Percentiles rank a stretch among this genome's conserved stretches.
Evolutionary conservation across 1,284 basidiomycete genomes (phyloP).

Genomic region (Fomitopsis schrenkii): DNA sequence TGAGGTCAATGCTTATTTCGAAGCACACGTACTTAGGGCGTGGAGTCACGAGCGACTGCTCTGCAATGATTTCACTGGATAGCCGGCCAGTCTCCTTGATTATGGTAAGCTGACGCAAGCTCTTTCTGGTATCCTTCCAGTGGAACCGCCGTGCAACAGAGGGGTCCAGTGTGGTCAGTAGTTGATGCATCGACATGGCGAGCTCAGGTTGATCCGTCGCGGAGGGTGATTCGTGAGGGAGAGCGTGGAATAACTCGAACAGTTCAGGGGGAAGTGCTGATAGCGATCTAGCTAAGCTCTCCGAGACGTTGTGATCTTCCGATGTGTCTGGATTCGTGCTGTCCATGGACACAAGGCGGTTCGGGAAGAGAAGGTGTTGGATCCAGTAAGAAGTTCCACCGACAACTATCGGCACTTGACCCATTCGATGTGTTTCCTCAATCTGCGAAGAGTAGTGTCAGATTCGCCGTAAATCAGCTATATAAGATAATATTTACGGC

Average conservation of each 20-base stretch:
- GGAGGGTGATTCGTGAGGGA: constrained; percentile 50
- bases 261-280: constrained; percentile 44
- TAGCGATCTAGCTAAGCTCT: constrained; percentile 32
- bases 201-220: constrained; percentile 48
- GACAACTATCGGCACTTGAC: constrained; percentile 82
- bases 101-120: constrained; percentile 77
- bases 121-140: constrained; percentile 91
- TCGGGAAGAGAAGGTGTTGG: constrained; percentile 86
- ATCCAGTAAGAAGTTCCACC: constrained; percentile 98
- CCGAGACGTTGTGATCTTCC: constrained; percentile 5
- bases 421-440: constrained; percentile 55
- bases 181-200: constrained; percentile 59
- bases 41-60: constrained; percentile 49
- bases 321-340: not conserved
- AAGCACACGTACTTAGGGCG: constrained; percentile 42
- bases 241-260: constrained; percentile 44
- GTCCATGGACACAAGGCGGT: constrained; percentile 47
- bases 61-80: constrained; percentile 66
- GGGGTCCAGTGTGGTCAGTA: constrained; percentile 75
- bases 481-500: constrained; percentile 44
- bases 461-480: not conserved
- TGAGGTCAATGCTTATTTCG: too few relatives aligned
- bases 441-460: constrained; percentile 44
- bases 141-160: constrained; percentile 86
- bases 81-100: constrained; percentile 69